phyloP scores from a whole-genome alignment of 805 yeast species.

The Yarrowia osloensis region DNA sequence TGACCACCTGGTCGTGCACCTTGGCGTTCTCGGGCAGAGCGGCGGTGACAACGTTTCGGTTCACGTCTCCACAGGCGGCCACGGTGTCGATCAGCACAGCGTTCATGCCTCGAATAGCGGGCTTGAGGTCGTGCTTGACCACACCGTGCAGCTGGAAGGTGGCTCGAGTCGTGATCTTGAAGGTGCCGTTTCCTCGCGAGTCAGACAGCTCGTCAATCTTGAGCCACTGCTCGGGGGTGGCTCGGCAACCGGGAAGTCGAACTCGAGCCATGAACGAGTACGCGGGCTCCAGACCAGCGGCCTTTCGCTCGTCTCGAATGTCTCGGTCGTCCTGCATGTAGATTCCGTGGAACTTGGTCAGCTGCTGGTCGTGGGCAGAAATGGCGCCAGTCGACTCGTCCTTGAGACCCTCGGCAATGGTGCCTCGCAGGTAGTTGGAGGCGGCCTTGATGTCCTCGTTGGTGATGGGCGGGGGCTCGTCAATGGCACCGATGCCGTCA shows the following conservation, averaged over 20 bases:
- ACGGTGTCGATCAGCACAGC: slow-evolving; percentile 87
- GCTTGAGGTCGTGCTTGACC: slow-evolving; percentile 83
- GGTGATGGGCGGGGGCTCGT: slow-evolving; percentile 90
- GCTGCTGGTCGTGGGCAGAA: slow-evolving; percentile 85
- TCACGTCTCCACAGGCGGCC: slow-evolving; percentile 98
- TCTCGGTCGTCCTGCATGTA: slow-evolving; percentile 99
- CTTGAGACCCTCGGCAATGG: slow-evolving; percentile 79
- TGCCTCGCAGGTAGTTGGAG: slow-evolving; percentile 88
- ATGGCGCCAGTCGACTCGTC: slow-evolving; percentile 90
- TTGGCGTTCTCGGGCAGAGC: slow-evolving; percentile 86
- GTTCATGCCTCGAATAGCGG: slow-evolving; percentile 91
- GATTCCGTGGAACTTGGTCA: slow-evolving; percentile 96
- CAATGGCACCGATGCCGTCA: slow-evolving; percentile 77
- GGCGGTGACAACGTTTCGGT: slow-evolving; percentile 90
- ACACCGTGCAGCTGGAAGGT: slow-evolving; percentile 96
- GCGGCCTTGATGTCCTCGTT: slow-evolving; percentile 93
- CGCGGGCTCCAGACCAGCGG: slow-evolving; percentile 92
- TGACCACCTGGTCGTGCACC: slow-evolving; percentile 73
- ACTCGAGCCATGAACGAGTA: slow-evolving; percentile 97
- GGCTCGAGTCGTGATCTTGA: slow-evolving; percentile 94
- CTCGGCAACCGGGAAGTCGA: slow-evolving; percentile 89
- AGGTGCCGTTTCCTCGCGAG: slow-evolving; percentile 85
- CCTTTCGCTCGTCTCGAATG: slow-evolving; percentile 86
- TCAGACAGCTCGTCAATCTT: slow-evolving; percentile 77
- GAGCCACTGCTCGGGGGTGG: slow-evolving; percentile 88